Base-by-base conservation (phyloP, 1,284 basidiomycete species). In the Ustilago lituana region DNA sequence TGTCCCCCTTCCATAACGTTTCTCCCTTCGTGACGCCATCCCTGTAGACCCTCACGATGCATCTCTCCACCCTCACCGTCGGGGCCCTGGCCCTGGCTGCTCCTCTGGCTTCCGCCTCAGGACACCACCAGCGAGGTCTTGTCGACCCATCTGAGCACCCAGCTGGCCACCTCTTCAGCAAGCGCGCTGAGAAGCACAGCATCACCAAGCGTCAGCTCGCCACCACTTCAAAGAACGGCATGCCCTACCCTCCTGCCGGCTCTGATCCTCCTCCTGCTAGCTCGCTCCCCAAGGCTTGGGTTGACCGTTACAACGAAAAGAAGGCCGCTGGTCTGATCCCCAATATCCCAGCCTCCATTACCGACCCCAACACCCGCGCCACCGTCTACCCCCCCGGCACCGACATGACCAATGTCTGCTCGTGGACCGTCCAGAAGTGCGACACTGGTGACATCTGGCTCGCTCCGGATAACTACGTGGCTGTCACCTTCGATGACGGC, bases 261-360 rank as follows among this genome's bases (percentile, higher is more conserved):
- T 23, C 56, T 33, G 54, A 66, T 32, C 66, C 73, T 31, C 74
- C 74, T 10, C 60, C 61, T 11, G 52, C 48, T 26, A 61, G 52
- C 57, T 70, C 70, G 44, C 60, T 76, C 15, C 74, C 74, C 27
- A 38, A 73, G 53, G 83, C 82, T 38, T 93, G 92, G 91, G 80
- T 86, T 29, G 85, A 87, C 78, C 89, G 90, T 8, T 85, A 91
- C 72, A 71, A 75, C 35, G 41, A 55, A 27, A 90, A 90, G 32
- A 85, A 89, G 33, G 73, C 84, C n/a, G 86, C 87, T 5, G 90
- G 90, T 41, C 87, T 87, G 72, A 91, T 93, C 51, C 91, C 92
- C 9, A 77, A 87, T 74, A 84, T 91, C 52, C 88, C 90, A 11
- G 67, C 79, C 38, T 84, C 88, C 5, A 85, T 84, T 47, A 59